Evolutionary conservation across 805 yeast genomes (phyloP), one percentile per base, ranked within the genome.

Genomic region (Kazachstania psychrophila): DNA sequence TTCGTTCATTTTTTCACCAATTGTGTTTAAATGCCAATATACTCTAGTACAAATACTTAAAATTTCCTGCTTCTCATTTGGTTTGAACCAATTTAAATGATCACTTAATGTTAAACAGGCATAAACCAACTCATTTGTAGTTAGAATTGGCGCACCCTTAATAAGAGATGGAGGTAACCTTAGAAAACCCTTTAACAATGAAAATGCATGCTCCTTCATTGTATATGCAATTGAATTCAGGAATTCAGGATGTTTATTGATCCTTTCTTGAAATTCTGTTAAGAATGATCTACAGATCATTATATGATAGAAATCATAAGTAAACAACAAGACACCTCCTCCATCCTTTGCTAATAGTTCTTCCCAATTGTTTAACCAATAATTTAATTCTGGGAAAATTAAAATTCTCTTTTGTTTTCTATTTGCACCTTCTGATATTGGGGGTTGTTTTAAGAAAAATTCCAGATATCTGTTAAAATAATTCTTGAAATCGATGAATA

Each of bases 1-100:
- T 48, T 74, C 79, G 44, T 72, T 73, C 46, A 65, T 64, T 38
- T 66, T 66, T 40, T 72, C 77, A 2, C 79, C 79, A 41, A 72
- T 68, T 20, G 72, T 66, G 41, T 70, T 73, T 42, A 75, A 52
- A 43, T 72, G 75, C 79, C 79, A 75, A 42, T 74, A 75, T 7
- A 72, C 66, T 37, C 64, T 63, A 0, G 78, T 66, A 30, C 76
- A 72, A 9, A 72, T 48, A 42, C 61, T 70, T 30, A 75, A 46
- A 2, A 72, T 51, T 39, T 56, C 61, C 16, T 63, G 64, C 37
- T 62, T 64, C 39, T 68, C 67, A n/a, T 60, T 51, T 6, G 52
- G 49, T 23, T 58, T 57, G 54, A 68, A 64, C 42, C 59, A 51
- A 34, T 58, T 60, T 13, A 72, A 51, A 41, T 61, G 66, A 33